These are phyloP conservation scores for Geosmithia putterillii DNA, from an alignment of 2,329 filamentous ascomycete genomes.

Conservation along the genomic window DNA sequence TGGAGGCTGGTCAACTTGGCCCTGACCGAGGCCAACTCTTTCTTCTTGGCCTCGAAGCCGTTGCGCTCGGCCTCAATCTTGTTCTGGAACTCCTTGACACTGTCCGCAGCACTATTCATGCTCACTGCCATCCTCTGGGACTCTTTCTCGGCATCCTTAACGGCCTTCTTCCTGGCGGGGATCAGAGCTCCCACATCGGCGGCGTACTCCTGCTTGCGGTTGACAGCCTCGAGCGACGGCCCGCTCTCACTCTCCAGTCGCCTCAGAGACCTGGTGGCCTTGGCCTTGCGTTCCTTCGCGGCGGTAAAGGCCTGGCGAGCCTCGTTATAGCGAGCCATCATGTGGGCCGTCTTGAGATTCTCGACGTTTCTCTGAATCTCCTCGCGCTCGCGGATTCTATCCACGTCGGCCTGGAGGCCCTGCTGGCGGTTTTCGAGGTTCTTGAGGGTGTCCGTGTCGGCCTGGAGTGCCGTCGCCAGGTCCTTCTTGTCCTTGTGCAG, in stretches of 20 bases:
- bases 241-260: slow-evolving; percentile 45
- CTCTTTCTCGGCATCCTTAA: slow-evolving; percentile 40
- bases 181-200: slow-evolving; percentile 42
- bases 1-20: slow-evolving; percentile 51
- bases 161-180: slow-evolving; percentile 35
- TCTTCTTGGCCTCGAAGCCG: slow-evolving; percentile 34
- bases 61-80: slow-evolving; percentile 39
- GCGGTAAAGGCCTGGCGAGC: slow-evolving; percentile 33
- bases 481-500: slow-evolving; percentile 57
- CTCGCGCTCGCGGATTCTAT: slow-evolving; percentile 66
- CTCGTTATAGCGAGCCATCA: slow-evolving; percentile 52
- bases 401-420: slow-evolving; percentile 68
- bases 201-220: slow-evolving; percentile 57
- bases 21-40: slow-evolving; percentile 35
- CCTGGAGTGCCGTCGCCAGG: slow-evolving; percentile 42
- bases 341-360: slow-evolving; percentile 51
- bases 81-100: slow-evolving; percentile 27
- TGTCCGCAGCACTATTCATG: slow-evolving; percentile 19
- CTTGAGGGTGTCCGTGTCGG: slow-evolving; percentile 49
- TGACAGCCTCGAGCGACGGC: slow-evolving; percentile 58
- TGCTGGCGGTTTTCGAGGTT: slow-evolving; percentile 62
- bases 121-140: slow-evolving; percentile 31
- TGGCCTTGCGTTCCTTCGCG: slow-evolving; percentile 42
- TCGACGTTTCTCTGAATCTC: slow-evolving; percentile 52
- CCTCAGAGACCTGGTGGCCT: slow-evolving; percentile 42